phyloP scores from a whole-genome alignment of 352 stramenopile species.

The Globisporangium cystogenes region DNA sequence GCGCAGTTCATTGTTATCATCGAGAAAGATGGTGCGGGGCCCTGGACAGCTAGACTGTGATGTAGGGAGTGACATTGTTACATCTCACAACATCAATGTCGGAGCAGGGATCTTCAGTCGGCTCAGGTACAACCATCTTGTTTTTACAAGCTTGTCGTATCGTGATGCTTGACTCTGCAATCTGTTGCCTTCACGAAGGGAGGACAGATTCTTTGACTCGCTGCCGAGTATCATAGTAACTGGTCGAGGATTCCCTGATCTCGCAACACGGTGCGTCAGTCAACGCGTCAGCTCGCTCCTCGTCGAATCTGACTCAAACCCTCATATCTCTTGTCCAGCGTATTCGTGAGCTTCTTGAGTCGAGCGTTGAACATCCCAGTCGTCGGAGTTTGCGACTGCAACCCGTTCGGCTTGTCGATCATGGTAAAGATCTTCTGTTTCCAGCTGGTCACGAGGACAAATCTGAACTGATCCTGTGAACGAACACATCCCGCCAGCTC shows the following conservation, averaged over 20 bases:
- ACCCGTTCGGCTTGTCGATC: constrained; percentile 92
- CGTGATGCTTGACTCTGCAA: background rate
- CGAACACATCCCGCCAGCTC: constrained; percentile 31
- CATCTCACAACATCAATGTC: background rate
- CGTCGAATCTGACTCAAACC: too few relatives aligned
- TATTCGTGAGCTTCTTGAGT: constrained; percentile 83
- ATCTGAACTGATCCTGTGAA: background rate
- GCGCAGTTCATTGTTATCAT: constrained; percentile 91
- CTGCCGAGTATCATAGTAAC: constrained; percentile 92
- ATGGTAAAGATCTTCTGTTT: constrained; percentile 41
- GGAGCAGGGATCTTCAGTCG: constrained; percentile 91
- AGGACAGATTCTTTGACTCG: constrained; percentile 83
- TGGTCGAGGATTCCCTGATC: constrained; percentile 91
- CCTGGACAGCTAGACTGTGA: background rate
- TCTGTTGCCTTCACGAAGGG: constrained; percentile 23
- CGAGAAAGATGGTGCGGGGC: constrained; percentile 90
- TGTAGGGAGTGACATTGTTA: constrained; percentile 12
- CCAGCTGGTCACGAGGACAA: background rate
- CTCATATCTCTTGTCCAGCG: constrained; percentile 15
- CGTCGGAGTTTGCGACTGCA: constrained; percentile 91
- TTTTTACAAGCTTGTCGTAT: background rate
- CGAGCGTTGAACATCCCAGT: constrained; percentile 79
- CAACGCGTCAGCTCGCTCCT: too few relatives aligned
- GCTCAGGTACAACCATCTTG: constrained; percentile 34
- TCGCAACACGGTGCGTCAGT: constrained; percentile 75